Base-by-base conservation (phyloP, 2,329 filamentous ascomycete genomes). In the Apiospora hydei region DNA sequence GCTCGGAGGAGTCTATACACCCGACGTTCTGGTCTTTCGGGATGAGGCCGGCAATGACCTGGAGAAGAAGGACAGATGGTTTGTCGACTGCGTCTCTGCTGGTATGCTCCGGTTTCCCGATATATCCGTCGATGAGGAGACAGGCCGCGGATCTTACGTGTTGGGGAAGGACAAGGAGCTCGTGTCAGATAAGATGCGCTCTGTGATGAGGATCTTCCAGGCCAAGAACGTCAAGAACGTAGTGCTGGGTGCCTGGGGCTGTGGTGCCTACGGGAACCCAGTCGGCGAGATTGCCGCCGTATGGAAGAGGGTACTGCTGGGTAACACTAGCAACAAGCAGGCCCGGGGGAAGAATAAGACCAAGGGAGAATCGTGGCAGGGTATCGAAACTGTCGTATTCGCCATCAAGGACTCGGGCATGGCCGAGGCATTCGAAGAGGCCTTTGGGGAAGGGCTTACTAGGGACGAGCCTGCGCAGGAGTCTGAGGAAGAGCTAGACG, bases 201-300 rank as follows among this genome's bases (percentile, higher is more conserved):
- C 83, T 7, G 88, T 91, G 1, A 77, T 92, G 78, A 83, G 89
- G 1, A 85, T 91, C 5, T 83, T 84, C 2, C 78, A 83, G 11
- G 77, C 80, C 1, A 85, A 84, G 72, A 85, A 86, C 0, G 83
- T 83, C 4, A 82, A 80, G 49, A 85, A 82, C 71, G 75, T 92
- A 0, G 87, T 92, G 0, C 81, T 92, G 0, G 90, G 90, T 0
- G 89, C 90, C 0, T 92, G 90, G 89, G 90, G 90, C 0, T 91
- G 89, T 73, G 90, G 90, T 3, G 88, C 88, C 0, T 90, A 91
- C 72, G 89, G 88, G 0, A 92, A 92, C 73, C 90, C 90, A 0
- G 85, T 90, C 0, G 81, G 81, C 1, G 89, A 92, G 78, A 81
- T 92, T 43, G 89, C 90, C 18, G 80, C 82, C 24, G 84, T 87